Evolutionary conservation across 805 yeast species (phyloP), one percentile per base, ranked within the genome.

Genomic region (Lachancea lanzarotensis): DNA sequence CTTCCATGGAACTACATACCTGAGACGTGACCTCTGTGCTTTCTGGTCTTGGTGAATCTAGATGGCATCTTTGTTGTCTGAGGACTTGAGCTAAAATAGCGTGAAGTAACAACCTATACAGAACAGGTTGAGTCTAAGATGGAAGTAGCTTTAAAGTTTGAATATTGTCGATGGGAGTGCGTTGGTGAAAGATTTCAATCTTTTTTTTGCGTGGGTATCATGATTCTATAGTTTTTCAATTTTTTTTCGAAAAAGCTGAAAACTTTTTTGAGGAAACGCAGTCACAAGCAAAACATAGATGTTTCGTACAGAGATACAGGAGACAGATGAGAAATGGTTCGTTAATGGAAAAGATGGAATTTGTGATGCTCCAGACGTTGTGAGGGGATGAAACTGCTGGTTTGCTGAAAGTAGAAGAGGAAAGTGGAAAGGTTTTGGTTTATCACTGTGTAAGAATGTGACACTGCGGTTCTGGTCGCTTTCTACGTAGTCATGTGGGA

Each of bases 11-110:
- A 63, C 54, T 65, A 65, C 95, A 79, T 85, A 86, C 95, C 95
- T 73, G 97, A 87, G 76, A 93, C 98, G 95, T 93, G 84, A 79
- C 99, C 99, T 86, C 99, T 89, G 85, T 88, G 96, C 82, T 93
- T 93, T 86, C 99, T 89, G 78, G 98, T 93, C 78, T 93, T 90
- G 71, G 95, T 85, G 72, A 87, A 83, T 87, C 98, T 89, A 82
- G 97, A 86, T 75, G 98, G 98, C 98, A 90, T 90, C 72, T 72
- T 74, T 58, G 54, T 47, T 53, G 52, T 42, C 46, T 16, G 19
- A 15, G 19, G 35, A 3, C 16, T 3, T 32, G 11, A 32, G 11
- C 3, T 11, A 32, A 32, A 17, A 15, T 8, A n/a, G n/a, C n/a
- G 12, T 13, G 33, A 30, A 22, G 8, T 8, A 6, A 22, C 4